phyloP scores from a whole-genome alignment of 2,329 filamentous ascomycete genomes.

The Zymoseptoria pseudotritici region DNA sequence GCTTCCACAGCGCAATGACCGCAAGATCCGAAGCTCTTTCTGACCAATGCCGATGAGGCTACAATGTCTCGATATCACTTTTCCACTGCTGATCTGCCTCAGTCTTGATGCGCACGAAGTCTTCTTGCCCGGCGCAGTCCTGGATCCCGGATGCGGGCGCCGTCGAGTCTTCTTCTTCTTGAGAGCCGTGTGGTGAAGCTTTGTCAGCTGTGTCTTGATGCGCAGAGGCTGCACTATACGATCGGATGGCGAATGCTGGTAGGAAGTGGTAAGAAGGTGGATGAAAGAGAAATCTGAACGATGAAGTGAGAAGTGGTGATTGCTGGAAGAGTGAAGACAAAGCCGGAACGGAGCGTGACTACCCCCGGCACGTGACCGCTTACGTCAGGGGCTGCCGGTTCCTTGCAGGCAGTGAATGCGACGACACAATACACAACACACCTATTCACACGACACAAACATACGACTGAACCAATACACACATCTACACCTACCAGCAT shows the following conservation, averaged over 20 bases:
- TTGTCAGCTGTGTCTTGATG: neutral
- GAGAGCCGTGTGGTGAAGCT: neutral
- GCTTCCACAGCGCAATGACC: neutral
- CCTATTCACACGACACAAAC: neutral
- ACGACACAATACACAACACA: neutral
- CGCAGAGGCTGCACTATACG: no score
- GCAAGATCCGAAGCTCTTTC: constrained; percentile 24
- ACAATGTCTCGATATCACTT: neutral
- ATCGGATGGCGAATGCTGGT: neutral
- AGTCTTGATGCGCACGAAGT: neutral
- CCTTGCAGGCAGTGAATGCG: neutral
- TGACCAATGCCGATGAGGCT: constrained; percentile 13
- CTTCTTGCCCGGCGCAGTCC: neutral
- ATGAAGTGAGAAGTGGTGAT: neutral
- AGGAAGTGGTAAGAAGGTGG: neutral
- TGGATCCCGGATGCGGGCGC: neutral
- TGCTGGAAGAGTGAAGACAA: neutral
- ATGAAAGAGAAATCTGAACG: neutral
- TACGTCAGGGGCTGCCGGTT: neutral
- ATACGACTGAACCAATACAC: neutral
- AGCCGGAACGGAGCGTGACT: neutral
- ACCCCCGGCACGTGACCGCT: neutral
- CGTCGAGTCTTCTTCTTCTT: neutral
- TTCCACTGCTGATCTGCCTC: constrained; percentile 1
- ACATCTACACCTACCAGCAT: neutral